Conservation (phyloP, 768 basidiomycete genomes). For the Auriculariales sp. region DNA sequence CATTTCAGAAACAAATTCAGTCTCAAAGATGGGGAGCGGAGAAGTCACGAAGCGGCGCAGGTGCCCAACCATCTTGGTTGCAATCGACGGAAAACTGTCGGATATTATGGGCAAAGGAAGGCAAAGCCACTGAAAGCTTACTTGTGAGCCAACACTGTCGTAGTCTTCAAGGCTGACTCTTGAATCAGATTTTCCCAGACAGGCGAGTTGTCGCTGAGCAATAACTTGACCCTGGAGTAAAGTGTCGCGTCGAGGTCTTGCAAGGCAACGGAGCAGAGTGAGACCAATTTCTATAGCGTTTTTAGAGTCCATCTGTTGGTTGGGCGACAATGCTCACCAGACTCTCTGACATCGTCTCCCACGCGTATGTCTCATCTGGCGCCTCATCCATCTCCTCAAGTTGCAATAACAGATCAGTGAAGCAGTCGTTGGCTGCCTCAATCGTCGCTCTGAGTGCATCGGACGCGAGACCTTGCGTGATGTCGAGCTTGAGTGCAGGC, state of each 20-base stretch:
- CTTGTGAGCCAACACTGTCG: slow-evolving; percentile 76
- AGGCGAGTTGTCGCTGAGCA: slow-evolving; percentile 71
- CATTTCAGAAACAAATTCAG: slow-evolving; percentile 59
- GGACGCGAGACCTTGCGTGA: slow-evolving; percentile 18
- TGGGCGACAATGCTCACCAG: slow-evolving; percentile 33
- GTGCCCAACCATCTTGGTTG: slow-evolving; percentile 56
- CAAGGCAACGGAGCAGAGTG: slow-evolving; percentile 63
- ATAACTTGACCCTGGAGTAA: slow-evolving; percentile 49
- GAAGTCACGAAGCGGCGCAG: slow-evolving; percentile 81
- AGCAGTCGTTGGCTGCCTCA: slow-evolving; percentile 55
- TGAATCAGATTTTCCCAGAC: slow-evolving; percentile 74
- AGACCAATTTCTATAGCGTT: slow-evolving; percentile 58
- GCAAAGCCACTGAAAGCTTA: slow-evolving; percentile 17
- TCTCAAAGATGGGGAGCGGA: slow-evolving; percentile 77
- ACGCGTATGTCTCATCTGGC: slow-evolving; percentile 73
- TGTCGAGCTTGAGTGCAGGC: slow-evolving; percentile 27
- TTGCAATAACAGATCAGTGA: slow-evolving; percentile 61
- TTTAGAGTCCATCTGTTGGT: neutral
- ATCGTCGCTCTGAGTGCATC: slow-evolving; percentile 32
- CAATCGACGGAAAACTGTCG: slow-evolving; percentile 66
- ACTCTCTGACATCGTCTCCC: slow-evolving; percentile 87
- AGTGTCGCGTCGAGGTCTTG: slow-evolving; percentile 54
- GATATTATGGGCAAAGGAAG: neutral
- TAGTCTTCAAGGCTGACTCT: slow-evolving; percentile 79
- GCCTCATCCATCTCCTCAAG: slow-evolving; percentile 80